A percentile compares a stretch with the other conserved stretches of the same genome.
Evolutionary conservation across 306 rosid species (phyloP).

Genomic region (Senna siamea): DNA sequence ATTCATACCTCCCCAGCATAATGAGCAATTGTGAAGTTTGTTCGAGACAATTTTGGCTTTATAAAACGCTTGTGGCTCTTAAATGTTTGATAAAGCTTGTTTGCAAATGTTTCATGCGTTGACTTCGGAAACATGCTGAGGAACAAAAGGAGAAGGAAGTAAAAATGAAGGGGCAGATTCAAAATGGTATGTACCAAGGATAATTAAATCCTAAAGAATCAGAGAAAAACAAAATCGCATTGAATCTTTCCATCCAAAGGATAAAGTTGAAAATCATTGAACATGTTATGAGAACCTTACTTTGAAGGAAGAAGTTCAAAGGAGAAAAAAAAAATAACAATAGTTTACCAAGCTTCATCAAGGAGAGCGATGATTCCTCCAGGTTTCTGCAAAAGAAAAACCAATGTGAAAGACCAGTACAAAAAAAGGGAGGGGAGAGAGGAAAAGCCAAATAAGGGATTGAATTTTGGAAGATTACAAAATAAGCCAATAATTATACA

Average conservation of each 20-base stretch:
- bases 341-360: constrained; percentile 95
- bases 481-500: constrained; percentile 34
- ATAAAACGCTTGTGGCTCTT: constrained; percentile 84
- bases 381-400: constrained; percentile 76
- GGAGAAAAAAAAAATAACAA: not conserved
- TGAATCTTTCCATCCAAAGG: too few relatives aligned
- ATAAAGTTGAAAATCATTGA: constrained; percentile 33
- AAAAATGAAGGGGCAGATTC: constrained; percentile 27
- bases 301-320: constrained; percentile 29
- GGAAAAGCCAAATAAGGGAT: constrained; percentile 17
- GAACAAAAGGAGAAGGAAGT: constrained; percentile 31
- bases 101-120: constrained; percentile 96
- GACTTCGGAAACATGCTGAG: constrained; percentile 99
- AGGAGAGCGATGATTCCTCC: constrained; percentile 99
- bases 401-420: constrained; percentile 25
- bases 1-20: constrained; percentile 97
- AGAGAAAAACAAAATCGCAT: constrained; percentile 28
- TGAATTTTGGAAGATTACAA: constrained; percentile 17
- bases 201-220: constrained; percentile 33
- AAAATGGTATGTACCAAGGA: constrained; percentile 27
- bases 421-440: constrained; percentile 9
- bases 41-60: constrained; percentile 97
- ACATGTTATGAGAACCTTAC: constrained; percentile 4
- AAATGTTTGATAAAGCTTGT: constrained; percentile 95
- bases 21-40: constrained; percentile 84